Conservation (phyloP, 2,329 filamentous ascomycete genomes). For the Trichophaea hybrida region DNA sequence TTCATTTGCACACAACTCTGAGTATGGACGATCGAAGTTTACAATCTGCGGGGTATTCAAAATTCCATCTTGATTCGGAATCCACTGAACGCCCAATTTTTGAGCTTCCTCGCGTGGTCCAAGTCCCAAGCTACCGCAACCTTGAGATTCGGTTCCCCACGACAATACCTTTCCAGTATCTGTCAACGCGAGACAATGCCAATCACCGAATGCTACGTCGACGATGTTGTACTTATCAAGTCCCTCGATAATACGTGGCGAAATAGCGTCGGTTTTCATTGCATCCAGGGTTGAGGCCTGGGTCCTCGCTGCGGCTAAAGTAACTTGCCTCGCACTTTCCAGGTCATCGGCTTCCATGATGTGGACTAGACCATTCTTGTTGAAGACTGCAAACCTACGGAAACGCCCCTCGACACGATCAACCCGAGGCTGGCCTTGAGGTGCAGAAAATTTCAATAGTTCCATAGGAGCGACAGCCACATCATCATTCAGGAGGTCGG, state of each 20-base stretch:
- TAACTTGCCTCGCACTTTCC: neutral
- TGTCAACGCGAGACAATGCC: slow-evolving; percentile 20
- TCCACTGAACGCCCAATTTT: slow-evolving; percentile 8
- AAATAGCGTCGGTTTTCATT: slow-evolving; percentile 4
- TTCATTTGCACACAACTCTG: neutral
- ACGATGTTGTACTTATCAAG: slow-evolving; percentile 15
- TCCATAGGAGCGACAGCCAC: slow-evolving; percentile 5
- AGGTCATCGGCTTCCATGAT: slow-evolving; percentile 7
- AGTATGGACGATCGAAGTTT: slow-evolving; percentile 13
- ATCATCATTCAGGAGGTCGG: slow-evolving; percentile 3
- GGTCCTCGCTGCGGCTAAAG: neutral
- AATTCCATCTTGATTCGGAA: slow-evolving; percentile 3
- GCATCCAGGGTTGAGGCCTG: neutral
- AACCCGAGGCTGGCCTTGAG: slow-evolving; percentile 9
- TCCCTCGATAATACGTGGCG: slow-evolving; percentile 10
- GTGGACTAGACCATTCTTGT: slow-evolving; percentile 14
- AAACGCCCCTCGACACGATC: slow-evolving; percentile 18
- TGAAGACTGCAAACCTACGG: slow-evolving; percentile 19
- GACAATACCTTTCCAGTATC: slow-evolving; percentile 18
- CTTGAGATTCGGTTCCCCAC: slow-evolving; percentile 17
- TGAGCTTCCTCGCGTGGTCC: slow-evolving; percentile 7
- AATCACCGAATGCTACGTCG: slow-evolving; percentile 21
- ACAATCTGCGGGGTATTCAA: slow-evolving; percentile 16
- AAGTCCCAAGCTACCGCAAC: slow-evolving; percentile 19
- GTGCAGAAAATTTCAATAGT: slow-evolving; percentile 14